A percentile compares a stretch with the other conserved stretches of the same genome.
phyloP scores from a whole-genome alignment of 306 rosid species.

The Vigna radiata region DNA sequence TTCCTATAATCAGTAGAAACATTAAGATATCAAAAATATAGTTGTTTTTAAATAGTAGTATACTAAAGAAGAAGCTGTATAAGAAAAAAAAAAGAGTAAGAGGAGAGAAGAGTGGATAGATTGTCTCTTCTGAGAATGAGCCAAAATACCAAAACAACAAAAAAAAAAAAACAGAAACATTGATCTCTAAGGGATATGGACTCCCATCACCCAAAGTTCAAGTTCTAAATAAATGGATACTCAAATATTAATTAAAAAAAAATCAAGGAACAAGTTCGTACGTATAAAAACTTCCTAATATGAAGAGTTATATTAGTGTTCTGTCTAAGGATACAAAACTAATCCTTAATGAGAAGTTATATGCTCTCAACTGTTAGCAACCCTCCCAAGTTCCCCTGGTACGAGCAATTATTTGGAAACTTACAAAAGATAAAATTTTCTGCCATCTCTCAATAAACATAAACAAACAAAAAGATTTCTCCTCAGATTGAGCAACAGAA shows the following conservation, averaged over 20 bases:
- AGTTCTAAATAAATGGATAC: constrained; percentile 32
- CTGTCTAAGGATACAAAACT: constrained; percentile 32
- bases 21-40: neutral
- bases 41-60: constrained; percentile 3
- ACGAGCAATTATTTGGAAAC: constrained; percentile 39
- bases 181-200: constrained; percentile 28
- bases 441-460: constrained; percentile 22
- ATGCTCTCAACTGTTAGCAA: constrained; percentile 37
- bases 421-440: constrained; percentile 26
- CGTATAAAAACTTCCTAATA: constrained; percentile 33
- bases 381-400: constrained; percentile 13
- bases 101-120: neutral
- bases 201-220: constrained; percentile 4
- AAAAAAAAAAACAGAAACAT: neutral
- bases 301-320: constrained; percentile 31
- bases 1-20: constrained; percentile 34
- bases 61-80: constrained; percentile 36
- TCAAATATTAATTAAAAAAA: constrained; percentile 34
- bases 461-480: constrained; percentile 27
- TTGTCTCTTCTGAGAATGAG: constrained; percentile 15
- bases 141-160: constrained; percentile 9
- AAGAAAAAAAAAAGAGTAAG: constrained; percentile 7
- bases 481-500: constrained; percentile 38
- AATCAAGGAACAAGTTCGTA: neutral
- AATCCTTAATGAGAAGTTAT: constrained; percentile 32